Conservation (phyloP, 768 basidiomycete species). For the Psilocybe cyanescens region DNA sequence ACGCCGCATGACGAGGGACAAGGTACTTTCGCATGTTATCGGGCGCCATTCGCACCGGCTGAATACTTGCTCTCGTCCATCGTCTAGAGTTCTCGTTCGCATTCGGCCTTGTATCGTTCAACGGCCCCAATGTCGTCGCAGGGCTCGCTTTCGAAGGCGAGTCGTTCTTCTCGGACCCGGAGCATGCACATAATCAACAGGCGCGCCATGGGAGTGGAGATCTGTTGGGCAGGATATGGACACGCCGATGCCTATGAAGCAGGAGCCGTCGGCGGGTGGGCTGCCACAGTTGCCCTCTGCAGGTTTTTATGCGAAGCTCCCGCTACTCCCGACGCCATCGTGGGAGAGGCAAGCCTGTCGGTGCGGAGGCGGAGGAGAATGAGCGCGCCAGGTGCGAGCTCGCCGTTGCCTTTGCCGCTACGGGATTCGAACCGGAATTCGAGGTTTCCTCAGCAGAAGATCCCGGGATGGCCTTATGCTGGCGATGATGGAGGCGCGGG, state of each 20-base stretch:
- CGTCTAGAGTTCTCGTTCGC: slow-evolving; percentile 50
- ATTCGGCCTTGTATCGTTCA: slow-evolving; percentile 78
- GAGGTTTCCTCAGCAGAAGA: no score
- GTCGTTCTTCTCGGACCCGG: slow-evolving; percentile 58
- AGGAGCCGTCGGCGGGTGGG: slow-evolving; percentile 13
- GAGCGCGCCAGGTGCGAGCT: slow-evolving; percentile 28
- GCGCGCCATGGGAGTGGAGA: not conserved
- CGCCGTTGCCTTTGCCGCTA: not conserved
- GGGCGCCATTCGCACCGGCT: slow-evolving; percentile 12
- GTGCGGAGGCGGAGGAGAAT: slow-evolving; percentile 35
- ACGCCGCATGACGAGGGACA: slow-evolving; percentile 23
- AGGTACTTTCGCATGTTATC: slow-evolving; percentile 19
- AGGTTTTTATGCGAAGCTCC: not conserved
- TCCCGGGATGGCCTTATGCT: not conserved
- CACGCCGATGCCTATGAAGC: slow-evolving; percentile 50
- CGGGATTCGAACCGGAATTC: no score
- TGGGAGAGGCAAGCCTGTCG: not conserved
- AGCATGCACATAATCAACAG: slow-evolving; percentile 19
- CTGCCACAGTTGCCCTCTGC: slow-evolving; percentile 8
- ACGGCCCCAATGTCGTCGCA: slow-evolving; percentile 71
- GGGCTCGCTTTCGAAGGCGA: slow-evolving; percentile 59
- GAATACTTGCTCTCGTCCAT: slow-evolving; percentile 3
- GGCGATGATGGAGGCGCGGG: no score
- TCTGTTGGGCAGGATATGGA: slow-evolving; percentile 38
- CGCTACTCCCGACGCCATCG: slow-evolving; percentile 24